Percentiles rank a stretch among this genome's conserved stretches.
phyloP scores from a whole-genome alignment of 352 stramenopile genomes.

The Globisporangium takayamanum region DNA sequence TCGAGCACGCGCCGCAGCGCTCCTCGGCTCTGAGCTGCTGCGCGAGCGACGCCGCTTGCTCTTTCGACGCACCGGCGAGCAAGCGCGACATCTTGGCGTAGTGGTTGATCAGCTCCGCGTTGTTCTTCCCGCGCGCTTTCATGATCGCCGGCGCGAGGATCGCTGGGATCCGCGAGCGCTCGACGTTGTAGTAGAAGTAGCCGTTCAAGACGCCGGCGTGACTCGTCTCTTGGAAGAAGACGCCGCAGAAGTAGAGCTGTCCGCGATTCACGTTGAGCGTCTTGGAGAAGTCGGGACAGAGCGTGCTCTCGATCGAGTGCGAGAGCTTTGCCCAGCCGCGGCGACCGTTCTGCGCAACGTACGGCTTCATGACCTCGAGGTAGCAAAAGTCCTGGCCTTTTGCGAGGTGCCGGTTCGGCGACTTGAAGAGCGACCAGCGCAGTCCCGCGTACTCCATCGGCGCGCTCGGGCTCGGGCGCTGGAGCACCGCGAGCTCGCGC shows the following conservation, averaged over 20 bases:
- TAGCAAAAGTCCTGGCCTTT: constrained; percentile 74
- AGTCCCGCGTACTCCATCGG: constrained; percentile 55
- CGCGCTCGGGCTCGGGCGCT: constrained; percentile 21
- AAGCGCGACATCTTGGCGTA: constrained; percentile 52
- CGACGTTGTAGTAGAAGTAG: constrained; percentile 62
- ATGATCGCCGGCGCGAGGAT: constrained; percentile 44
- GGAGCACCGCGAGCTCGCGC: constrained; percentile 41
- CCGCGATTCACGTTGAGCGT: constrained; percentile 40
- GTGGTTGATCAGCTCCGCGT: constrained; percentile 56
- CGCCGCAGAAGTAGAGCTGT: constrained; percentile 50
- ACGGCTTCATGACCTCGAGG: constrained; percentile 66
- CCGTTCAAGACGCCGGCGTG: constrained; percentile 38
- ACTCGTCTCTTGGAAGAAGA: constrained; percentile 64
- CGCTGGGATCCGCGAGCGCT: constrained; percentile 29
- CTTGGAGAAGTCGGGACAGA: constrained; percentile 46
- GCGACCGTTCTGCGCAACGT: constrained; percentile 38
- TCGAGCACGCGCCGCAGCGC: constrained; percentile 54
- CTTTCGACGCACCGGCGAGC: constrained; percentile 27
- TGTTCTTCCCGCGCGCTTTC: constrained; percentile 54
- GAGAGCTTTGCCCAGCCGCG: constrained; percentile 63
- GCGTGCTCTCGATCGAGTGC: constrained; percentile 62
- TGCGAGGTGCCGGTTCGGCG: constrained; percentile 42
- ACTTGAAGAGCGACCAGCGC: constrained; percentile 65
- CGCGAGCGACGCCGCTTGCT: constrained; percentile 24
- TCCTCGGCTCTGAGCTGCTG: constrained; percentile 50